A percentile compares a stretch with the other conserved stretches of the same genome.
These are phyloP conservation scores for Allantophomopsis lycopodina DNA, from an alignment of 2,329 filamentous ascomycete species.

Conservation along the genomic window DNA sequence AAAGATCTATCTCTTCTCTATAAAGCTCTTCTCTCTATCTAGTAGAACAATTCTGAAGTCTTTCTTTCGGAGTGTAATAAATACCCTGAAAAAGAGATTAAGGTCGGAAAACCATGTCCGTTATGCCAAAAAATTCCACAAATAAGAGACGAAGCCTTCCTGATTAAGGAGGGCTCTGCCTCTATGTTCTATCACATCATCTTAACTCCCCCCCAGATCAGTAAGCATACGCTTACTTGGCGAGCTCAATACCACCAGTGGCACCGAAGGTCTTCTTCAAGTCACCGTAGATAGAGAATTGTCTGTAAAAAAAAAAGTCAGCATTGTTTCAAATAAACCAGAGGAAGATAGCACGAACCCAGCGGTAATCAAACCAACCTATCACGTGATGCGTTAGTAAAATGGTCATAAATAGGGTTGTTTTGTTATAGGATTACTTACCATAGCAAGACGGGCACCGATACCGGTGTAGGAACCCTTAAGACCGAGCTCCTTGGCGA, in stretches of 20 bases:
- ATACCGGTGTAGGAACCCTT: conserved; percentile 70
- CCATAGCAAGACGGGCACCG: conserved; percentile 63
- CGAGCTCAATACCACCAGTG: conserved; percentile 63
- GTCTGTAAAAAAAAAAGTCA: conserved; percentile 66
- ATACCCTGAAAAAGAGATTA: conserved; percentile 13
- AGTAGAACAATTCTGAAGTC: no score
- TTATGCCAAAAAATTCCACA: no score
- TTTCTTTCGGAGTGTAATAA: no score
- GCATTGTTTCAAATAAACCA: conserved; percentile 26
- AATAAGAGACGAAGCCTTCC: no score
- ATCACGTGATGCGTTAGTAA: no score
- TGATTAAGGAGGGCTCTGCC: no score
- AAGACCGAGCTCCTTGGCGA: conserved; percentile 72
- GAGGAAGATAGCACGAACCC: not conserved
- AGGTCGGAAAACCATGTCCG: not conserved
- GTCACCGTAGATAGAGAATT: conserved; percentile 82
- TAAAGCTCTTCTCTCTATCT: conserved; percentile 12
- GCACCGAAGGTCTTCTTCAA: conserved; percentile 58
- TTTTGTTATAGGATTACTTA: conserved; percentile 4
- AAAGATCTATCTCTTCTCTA: conserved; percentile 17
- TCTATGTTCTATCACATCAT: no score
- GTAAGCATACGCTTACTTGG: conserved; percentile 17
- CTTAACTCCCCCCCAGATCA: no score
- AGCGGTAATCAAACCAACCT: conserved; percentile 3
- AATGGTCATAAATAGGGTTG: not conserved